Evolutionary conservation across 192 early-diverging fungal genomes (phyloP).

Genomic region (Dissophora ornata): DNA sequence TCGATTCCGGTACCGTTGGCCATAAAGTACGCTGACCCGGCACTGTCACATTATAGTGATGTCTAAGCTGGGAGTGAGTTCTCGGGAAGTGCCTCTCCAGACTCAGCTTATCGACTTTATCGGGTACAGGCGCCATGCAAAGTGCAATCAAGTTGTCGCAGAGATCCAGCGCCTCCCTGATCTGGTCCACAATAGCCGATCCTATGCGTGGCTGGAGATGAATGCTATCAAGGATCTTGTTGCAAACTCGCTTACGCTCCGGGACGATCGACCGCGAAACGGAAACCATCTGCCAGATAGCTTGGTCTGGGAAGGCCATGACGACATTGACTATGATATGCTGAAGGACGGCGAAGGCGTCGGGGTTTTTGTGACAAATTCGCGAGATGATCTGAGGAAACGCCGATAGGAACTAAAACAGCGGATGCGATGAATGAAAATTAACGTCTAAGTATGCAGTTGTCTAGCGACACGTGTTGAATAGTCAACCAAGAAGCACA

Average conservation of each 20-base stretch:
- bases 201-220: constrained; percentile 28
- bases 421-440: neutral
- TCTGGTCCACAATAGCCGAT: constrained; percentile 64
- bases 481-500: too few species aligned
- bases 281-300: constrained; percentile 88
- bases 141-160: constrained; percentile 73
- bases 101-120: constrained; percentile 70
- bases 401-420: constrained; percentile 73
- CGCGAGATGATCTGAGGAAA: constrained; percentile 90
- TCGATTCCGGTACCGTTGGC: constrained; percentile 71
- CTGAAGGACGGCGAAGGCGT: constrained; percentile 76
- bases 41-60: constrained; percentile 73
- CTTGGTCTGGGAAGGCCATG: constrained; percentile 81
- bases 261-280: constrained; percentile 75
- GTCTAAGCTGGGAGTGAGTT: constrained; percentile 58
- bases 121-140: constrained; percentile 44
- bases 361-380: constrained; percentile 78
- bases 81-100: constrained; percentile 71
- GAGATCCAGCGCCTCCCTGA: constrained; percentile 81
- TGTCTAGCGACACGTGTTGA: too few species aligned
- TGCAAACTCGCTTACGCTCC: constrained; percentile 70
- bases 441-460: neutral
- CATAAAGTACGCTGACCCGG: constrained; percentile 83
- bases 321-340: constrained; percentile 77
- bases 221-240: constrained; percentile 76